Evolutionary conservation across 805 yeast species (phyloP), one percentile per base, ranked within the genome.

Genomic region (Candida parachauliodes): DNA sequence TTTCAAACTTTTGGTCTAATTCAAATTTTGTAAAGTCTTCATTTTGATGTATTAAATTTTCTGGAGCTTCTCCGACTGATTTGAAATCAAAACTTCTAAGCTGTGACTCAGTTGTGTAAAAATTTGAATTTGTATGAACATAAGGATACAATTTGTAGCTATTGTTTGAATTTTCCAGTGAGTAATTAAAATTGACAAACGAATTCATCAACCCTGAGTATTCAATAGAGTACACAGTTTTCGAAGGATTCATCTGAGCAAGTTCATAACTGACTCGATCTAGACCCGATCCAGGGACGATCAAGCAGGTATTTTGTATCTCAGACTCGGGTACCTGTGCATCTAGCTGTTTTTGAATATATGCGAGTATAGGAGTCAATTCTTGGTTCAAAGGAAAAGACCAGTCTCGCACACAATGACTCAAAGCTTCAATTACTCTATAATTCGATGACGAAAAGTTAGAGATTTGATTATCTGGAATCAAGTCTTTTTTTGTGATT

Each of bases 261-360:
- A 87, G 42, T 42, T 80, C 86, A 52, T 79, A 80, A 1, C 95
- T 81, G 0, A 88, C 62, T 46, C 88, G 65, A 0, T 96, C 96
- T 18, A 84, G 65, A 0, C 98, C 98, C 1, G 93, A 77, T 0
- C 98, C 98, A 0, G 98, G 97, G 1, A 86, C 75, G 3, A 89
- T 60, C 0, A 87, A 70, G 9, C 76, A 59, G 0, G 85, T 75
- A 5, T 62, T 59, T 0, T 40, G 12, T 26, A 60, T 50, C 21
- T 60, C 57, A 6, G 45, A 40, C n/a, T 32, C 43, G 5, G 66
- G 57, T 45, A 62, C 56, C 28, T 59, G 46, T 3, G 46, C 34
- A 3, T 57, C 50, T 15, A 83, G 54, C 30, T 77, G 77, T 0
- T 46, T 32, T 2, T 53, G 48, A 11, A 87, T 66, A 44, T 79